A percentile compares a stretch with the other conserved stretches of the same genome.
These are phyloP conservation scores for Priceomyces medius DNA, from an alignment of 805 yeast genomes.

Conservation along the genomic window DNA sequence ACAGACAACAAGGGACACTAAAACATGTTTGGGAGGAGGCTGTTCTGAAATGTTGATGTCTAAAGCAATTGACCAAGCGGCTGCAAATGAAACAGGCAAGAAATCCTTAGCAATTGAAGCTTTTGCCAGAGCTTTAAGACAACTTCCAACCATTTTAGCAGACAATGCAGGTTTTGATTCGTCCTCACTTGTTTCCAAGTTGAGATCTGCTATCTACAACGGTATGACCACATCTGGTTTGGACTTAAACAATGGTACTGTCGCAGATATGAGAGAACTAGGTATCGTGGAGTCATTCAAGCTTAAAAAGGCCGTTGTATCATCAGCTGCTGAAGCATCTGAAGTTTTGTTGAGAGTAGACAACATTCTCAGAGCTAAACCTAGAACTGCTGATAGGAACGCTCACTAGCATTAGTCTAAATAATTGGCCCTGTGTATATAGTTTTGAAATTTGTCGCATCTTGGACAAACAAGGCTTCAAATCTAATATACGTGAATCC, in stretches of 20 bases:
- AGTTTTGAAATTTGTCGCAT: background rate
- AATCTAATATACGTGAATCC: background rate
- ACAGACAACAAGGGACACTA: conserved; percentile 89
- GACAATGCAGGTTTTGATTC: conserved; percentile 98
- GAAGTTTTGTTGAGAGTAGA: conserved; percentile 95
- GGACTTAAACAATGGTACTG: conserved; percentile 77
- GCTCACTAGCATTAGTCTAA: conserved; percentile 1
- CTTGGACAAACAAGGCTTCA: background rate
- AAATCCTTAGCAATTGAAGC: conserved; percentile 92
- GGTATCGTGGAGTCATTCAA: conserved; percentile 94
- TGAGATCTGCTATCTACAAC: conserved; percentile 85
- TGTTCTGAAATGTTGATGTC: conserved; percentile 91
- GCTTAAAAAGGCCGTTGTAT: conserved; percentile 88
- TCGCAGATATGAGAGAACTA: conserved; percentile 91
- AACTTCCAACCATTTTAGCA: conserved; percentile 90
- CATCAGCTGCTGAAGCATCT: conserved; percentile 97
- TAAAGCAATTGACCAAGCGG: conserved; percentile 89
- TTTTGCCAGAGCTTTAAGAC: conserved; percentile 90
- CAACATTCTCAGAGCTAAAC: conserved; percentile 94
- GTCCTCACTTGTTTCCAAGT: conserved; percentile 83
- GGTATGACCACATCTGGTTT: conserved; percentile 92
- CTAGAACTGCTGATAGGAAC: conserved; percentile 92
- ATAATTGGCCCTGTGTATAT: background rate
- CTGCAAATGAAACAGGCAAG: conserved; percentile 91
- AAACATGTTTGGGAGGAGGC: conserved; percentile 93